Evolutionary conservation across 148 eudicot species (phyloP).

Genomic region (Nepenthes mirabilis): DNA sequence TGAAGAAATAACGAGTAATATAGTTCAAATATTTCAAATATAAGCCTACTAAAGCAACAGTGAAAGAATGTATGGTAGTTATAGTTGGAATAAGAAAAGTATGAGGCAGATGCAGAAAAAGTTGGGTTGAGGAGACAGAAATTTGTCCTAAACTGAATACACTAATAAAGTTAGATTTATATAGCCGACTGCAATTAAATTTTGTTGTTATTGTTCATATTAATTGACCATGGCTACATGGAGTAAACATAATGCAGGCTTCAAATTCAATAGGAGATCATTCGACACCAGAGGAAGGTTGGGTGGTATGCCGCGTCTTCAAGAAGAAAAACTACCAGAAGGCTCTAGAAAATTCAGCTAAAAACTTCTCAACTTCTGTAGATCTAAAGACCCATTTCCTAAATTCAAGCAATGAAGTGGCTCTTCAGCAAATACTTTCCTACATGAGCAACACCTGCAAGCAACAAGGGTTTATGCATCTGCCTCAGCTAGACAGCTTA

Average conservation of each 20-base stretch:
- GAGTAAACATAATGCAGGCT: constrained; percentile 1
- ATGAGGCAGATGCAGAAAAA: too few relatives aligned
- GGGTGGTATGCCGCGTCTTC: constrained; percentile 50
- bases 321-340: constrained; percentile 39
- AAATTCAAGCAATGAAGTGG: constrained; percentile 4
- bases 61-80: too few relatives aligned
- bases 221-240: background rate
- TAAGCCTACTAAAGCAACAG: too few relatives aligned
- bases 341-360: constrained; percentile 13
- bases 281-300: constrained; percentile 23
- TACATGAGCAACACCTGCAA: constrained; percentile 24
- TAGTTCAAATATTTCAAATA: too few relatives aligned
- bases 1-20: too few relatives aligned
- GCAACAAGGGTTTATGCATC: constrained; percentile 14
- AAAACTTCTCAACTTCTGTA: background rate
- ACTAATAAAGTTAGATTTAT: too few relatives aligned
- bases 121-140: too few relatives aligned
- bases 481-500: constrained; percentile 24
- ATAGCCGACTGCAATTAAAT: too few relatives aligned
- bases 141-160: too few relatives aligned
- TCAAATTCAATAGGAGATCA: constrained; percentile 7
- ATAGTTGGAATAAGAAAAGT: too few relatives aligned
- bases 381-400: constrained; percentile 1
- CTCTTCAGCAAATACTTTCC: constrained; percentile 27
- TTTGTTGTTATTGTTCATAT: too few relatives aligned